A percentile compares a stretch with the other conserved stretches of the same genome.
Conservation (phyloP, 345 rosid genomes). For the Populus deltoides region DNA sequence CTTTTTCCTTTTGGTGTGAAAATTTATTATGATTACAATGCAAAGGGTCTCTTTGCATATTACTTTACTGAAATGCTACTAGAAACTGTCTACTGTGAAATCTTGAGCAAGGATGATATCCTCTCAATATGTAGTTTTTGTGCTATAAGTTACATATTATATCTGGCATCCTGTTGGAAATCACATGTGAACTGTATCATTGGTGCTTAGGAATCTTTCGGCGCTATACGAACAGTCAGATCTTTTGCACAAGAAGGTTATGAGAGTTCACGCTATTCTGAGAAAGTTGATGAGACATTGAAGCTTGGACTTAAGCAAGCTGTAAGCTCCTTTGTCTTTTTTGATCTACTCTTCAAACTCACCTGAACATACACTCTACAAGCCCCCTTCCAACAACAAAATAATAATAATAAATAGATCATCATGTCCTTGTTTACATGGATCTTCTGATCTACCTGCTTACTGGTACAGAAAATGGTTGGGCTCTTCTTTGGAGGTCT, state of each 20-base stretch:
- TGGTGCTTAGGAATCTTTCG: constrained; percentile 78
- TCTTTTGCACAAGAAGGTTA: constrained; percentile 83
- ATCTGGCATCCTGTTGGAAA: neutral
- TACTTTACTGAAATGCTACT: neutral
- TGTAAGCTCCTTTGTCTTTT: constrained; percentile 38
- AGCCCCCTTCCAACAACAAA: neutral
- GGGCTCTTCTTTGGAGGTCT: constrained; percentile 85
- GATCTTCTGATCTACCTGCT: constrained; percentile 1
- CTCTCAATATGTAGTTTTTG: too few relatives aligned
- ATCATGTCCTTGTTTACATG: neutral
- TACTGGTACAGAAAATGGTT: constrained; percentile 43
- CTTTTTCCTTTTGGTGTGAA: neutral
- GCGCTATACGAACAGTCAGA: constrained; percentile 91
- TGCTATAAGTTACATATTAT: too few relatives aligned
- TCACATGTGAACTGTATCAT: neutral
- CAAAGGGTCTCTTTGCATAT: neutral
- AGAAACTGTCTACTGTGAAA: neutral
- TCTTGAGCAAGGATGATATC: too few relatives aligned
- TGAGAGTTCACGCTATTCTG: constrained; percentile 64
- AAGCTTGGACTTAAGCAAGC: constrained; percentile 85
- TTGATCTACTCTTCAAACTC: neutral
- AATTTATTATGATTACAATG: neutral
- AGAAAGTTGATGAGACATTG: constrained; percentile 85
- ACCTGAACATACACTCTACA: neutral
- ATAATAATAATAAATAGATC: neutral